Evolutionary conservation across 1,139 yeast species (phyloP).

Genomic region (Blastobotrys petasosporus): DNA sequence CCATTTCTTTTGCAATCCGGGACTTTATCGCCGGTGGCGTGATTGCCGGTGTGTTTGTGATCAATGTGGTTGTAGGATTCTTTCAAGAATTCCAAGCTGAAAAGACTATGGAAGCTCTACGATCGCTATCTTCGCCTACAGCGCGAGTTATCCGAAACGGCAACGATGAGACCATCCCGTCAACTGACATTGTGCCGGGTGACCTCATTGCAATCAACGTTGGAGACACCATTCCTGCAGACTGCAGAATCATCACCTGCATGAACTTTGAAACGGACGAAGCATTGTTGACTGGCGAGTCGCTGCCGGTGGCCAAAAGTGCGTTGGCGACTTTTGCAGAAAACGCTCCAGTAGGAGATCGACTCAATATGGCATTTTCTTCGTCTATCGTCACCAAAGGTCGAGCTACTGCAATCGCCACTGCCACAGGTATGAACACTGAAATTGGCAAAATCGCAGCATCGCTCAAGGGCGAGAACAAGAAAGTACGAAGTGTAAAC

Average conservation of each 20-base stretch:
- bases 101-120: slow-evolving; percentile 72
- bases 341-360: slow-evolving; percentile 65
- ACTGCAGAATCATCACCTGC: slow-evolving; percentile 53
- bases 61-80: slow-evolving; percentile 66
- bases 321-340: slow-evolving; percentile 40
- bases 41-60: slow-evolving; percentile 59
- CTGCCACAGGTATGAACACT: slow-evolving; percentile 62
- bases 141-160: slow-evolving; percentile 67
- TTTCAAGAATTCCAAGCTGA: slow-evolving; percentile 70
- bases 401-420: slow-evolving; percentile 62
- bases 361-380: slow-evolving; percentile 66
- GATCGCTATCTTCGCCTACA: slow-evolving; percentile 64
- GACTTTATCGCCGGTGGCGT: slow-evolving; percentile 87
- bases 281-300: slow-evolving; percentile 76
- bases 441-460: slow-evolving; percentile 75
- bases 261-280: slow-evolving; percentile 76
- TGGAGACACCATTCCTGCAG: slow-evolving; percentile 81
- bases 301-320: slow-evolving; percentile 64
- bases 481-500: slow-evolving; percentile 34
- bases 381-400: slow-evolving; percentile 74
- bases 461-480: slow-evolving; percentile 44
- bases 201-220: slow-evolving; percentile 60
- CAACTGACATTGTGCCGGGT: slow-evolving; percentile 73
- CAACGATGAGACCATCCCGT: slow-evolving; percentile 51
- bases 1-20: slow-evolving; percentile 64